Evolutionary conservation across 2,329 filamentous ascomycete genomes (phyloP), one percentile per base, ranked within the genome.

Genomic region (Epicoccum nigrum): DNA sequence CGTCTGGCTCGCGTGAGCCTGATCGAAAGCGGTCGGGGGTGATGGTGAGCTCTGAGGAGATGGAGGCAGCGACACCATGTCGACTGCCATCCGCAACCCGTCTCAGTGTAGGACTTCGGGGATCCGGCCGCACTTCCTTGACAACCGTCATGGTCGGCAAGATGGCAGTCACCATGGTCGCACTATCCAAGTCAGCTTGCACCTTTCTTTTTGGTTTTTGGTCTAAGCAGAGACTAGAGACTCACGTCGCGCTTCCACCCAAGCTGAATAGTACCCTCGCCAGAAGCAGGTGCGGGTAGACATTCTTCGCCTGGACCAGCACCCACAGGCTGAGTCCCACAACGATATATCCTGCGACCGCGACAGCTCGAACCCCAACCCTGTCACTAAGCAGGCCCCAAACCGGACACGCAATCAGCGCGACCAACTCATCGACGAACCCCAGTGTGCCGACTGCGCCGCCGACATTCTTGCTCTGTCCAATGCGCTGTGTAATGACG

Each of bases 91-190:
- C 71, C n/a, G 49, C 47, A 4, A 52, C 32, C 37, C 63, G 61
- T 33, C 60, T 67, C 4, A 46, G 16, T 38, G 52, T 63, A 48
- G 62, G 67, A 55, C 52, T 66, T 47, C 65, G 54, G 3, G 65
- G 60, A 35, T 69, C 64, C 2, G 51, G 56, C 25, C 64, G 47
- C 31, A 63, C 56, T 33, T 64, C 56, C 43, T 55, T 70, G 28
- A 59, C 57, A 15, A 63, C 65, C 9, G 83, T 83, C 74, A 88
- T 85, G 21, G 81, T 86, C 1, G 94, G 94, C 19, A 99, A 80
- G 37, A 96, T 91, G 3, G 94, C 94, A 7, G 94, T 97, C 16
- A 99, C 94, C 94, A 99, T 99, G 1, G 94, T 97, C 12, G 92
- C 74, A 28, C 78, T 80, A 41, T 39, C 17, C 31, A 32, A 25